phyloP scores from a whole-genome alignment of 441 rosid genomes.

The Croton laevigatus region DNA sequence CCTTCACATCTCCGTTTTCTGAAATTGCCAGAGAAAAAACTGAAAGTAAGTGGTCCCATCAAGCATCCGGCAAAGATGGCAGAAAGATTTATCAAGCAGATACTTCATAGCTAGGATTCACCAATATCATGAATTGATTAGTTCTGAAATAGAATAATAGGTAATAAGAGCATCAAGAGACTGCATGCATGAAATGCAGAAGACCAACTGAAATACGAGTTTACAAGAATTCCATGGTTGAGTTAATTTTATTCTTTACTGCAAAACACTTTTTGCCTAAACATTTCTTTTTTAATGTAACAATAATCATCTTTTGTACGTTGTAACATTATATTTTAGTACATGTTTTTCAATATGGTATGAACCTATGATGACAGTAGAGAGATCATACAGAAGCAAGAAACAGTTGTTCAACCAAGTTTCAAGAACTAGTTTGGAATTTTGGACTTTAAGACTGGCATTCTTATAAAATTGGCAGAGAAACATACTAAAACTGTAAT shows the following conservation, averaged over 20 bases:
- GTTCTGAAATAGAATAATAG: not conserved
- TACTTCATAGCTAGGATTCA: not conserved
- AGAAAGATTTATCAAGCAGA: conserved; percentile 1
- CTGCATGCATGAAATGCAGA: not conserved
- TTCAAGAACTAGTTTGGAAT: not conserved
- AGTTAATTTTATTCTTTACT: not conserved
- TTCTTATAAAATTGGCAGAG: not conserved
- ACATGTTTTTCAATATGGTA: not conserved
- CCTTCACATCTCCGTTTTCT: conserved; percentile 44
- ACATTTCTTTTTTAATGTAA: no score
- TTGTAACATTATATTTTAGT: not conserved
- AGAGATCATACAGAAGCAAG: not conserved
- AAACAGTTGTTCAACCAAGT: not conserved
- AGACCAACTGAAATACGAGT: not conserved
- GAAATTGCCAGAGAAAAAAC: conserved; percentile 30
- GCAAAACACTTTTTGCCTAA: not conserved
- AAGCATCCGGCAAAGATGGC: not conserved
- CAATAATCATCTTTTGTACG: not conserved
- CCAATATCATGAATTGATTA: not conserved
- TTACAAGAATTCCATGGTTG: no score
- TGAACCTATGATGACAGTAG: not conserved
- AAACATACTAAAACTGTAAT: not conserved
- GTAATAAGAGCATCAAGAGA: not conserved
- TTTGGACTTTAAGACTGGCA: not conserved
- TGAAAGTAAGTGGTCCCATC: conserved; percentile 17